These are phyloP conservation scores for Neonectria faginata DNA, from an alignment of 2,329 filamentous ascomycete genomes.

Conservation along the genomic window DNA sequence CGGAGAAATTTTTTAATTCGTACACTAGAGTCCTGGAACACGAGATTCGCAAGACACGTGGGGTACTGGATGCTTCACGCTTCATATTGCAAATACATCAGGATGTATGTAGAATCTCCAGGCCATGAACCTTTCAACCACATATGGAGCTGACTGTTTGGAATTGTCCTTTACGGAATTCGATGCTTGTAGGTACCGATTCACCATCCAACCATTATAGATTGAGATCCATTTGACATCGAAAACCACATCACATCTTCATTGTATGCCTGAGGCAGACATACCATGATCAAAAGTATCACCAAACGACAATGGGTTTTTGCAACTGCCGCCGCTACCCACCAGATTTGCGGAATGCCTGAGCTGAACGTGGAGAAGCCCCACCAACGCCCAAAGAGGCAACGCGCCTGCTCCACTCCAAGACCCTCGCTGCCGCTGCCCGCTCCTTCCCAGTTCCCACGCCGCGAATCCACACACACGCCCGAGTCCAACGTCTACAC, in stretches of 20 bases:
- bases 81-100: neutral
- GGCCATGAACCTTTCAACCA: too few species aligned
- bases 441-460: neutral
- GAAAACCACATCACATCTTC: too few species aligned
- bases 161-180: neutral
- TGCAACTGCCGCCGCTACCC: neutral
- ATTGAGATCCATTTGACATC: neutral
- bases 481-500: neutral
- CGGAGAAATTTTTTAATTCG: slow-evolving; percentile 1
- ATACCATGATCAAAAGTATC: neutral
- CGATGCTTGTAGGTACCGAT: neutral
- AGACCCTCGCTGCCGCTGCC: slow-evolving; percentile 17
- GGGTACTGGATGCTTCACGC: slow-evolving; percentile 5
- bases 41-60: slow-evolving; percentile 2
- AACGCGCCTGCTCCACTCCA: slow-evolving; percentile 26
- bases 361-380: slow-evolving; percentile 29
- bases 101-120: neutral
- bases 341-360: slow-evolving; percentile 21
- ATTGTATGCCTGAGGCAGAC: neutral
- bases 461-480: slow-evolving; percentile 3
- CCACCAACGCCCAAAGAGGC: slow-evolving; percentile 39
- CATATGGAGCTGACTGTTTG: neutral
- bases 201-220: neutral
- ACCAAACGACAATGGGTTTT: neutral
- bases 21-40: neutral